Evolutionary conservation across 495 filamentous ascomycete species (phyloP).

Genomic region (Tuber indicum): DNA sequence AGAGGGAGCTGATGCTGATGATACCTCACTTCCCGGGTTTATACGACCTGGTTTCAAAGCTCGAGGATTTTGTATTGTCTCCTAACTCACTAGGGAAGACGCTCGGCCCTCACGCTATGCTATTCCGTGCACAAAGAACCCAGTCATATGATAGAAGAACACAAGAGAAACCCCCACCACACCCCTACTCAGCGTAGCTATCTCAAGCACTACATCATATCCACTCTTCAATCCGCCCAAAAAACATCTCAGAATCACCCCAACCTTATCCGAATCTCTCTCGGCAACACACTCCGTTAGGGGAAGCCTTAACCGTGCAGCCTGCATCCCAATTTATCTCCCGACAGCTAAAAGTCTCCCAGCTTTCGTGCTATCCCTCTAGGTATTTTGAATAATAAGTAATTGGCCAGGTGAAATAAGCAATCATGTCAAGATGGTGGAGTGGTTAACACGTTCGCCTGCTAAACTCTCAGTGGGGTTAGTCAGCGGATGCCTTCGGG

Average conservation of each 20-base stretch:
- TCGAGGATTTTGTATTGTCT: background rate
- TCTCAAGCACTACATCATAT: background rate
- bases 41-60: background rate
- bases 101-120: background rate
- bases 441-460: slow-evolving; percentile 43
- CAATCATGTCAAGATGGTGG: slow-evolving; percentile 37
- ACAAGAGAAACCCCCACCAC: background rate
- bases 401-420: background rate
- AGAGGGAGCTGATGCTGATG: background rate
- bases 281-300: background rate
- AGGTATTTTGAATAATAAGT: background rate
- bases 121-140: background rate
- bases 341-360: background rate
- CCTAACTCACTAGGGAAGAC: background rate
- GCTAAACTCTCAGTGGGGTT: slow-evolving; percentile 14
- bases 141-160: background rate
- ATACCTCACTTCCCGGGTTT: background rate
- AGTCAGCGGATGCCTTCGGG: slow-evolving; percentile 41
- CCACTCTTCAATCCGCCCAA: background rate
- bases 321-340: background rate
- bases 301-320: background rate
- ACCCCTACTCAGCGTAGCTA: background rate
- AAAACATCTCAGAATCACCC: background rate
- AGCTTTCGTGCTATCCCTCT: background rate
- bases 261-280: background rate